Evolutionary conservation across 1,284 basidiomycete genomes (phyloP), one percentile per base, ranked within the genome.

Genomic region (Puccinia hordei): DNA sequence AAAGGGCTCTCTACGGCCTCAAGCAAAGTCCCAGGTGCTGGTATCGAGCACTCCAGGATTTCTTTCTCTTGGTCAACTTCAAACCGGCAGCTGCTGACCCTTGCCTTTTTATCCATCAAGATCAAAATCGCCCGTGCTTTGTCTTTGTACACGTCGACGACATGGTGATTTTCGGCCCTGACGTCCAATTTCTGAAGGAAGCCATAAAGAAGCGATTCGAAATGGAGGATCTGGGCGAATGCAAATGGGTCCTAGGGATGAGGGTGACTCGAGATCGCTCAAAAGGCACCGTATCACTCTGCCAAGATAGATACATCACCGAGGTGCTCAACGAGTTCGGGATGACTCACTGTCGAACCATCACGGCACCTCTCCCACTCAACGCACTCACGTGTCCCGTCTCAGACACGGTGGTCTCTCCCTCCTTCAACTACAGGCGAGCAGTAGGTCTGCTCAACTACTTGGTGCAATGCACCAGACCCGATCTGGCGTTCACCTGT

Each of bases 311-410:
- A 17, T 75, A 75, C 41, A 51, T 5, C 30, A 2, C 24, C 19
- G 49, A 75, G 13, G 22, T 65, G 5, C 61, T 75, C 13, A 19
- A 75, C 30, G 73, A 75, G n/a, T n/a, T n/a, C n/a, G n/a, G n/a
- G n/a, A n/a, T n/a, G n/a, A n/a, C n/a, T n/a, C n/a, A n/a, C n/a
- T 75, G 73, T 27, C 41, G 46, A 3, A 27, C 59, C 1, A 35
- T 44, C 1, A 27, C 30, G 1, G 13, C 17, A 0, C 73, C 73
- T 17, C 41, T 75, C 1, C 57, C 46, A 0, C n/a, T 51, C 33
- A 75, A 75, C 41, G 27, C 17, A 3, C 22, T 46, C 35, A 30
- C 61, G 24, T 17, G 15, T 9, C 57, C 41, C 3, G 44, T 69
- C n/a, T n/a, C n/a, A 2, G 27, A 69, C 2, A 22, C 22, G n/a